Base-by-base conservation (phyloP, 768 basidiomycete species). In the Macrolepiota fuliginosa region DNA sequence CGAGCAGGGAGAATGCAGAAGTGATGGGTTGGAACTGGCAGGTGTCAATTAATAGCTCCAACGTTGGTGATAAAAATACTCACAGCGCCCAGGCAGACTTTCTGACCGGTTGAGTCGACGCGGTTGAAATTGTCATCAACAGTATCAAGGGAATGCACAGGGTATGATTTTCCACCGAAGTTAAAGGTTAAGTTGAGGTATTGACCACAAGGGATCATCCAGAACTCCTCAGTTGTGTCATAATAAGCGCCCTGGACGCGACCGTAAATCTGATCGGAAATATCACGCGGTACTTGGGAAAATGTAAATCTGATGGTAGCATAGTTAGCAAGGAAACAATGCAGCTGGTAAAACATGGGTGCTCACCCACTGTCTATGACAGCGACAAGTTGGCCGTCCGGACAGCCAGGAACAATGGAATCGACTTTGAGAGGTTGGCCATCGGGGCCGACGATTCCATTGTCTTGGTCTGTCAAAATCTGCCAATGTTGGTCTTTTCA, bases 1-100 rank as follows among this genome's bases (percentile, higher is more conserved):
- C 88, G 27, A 90, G 81, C 45, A 91, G 64, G 76, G 88, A 87
- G 74, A 92, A 91, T 4, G 90, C 89, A 3, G 86, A 83, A 13
- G 90, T 90, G 64, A 92, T 90, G 1, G 91, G 91, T 79, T 93
- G 91, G 79, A 91, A 93, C 84, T 91, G 65, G 29, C 39, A 61
- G 24, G n/a, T 72, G 42, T 57, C 29, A 47, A 51, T 69, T 61
- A 32, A 62, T 40, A 45, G 52, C 45, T 27, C 27, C 12, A 40
- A 45, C 17, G 15, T 22, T 32, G 6, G 19, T 32, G 24, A 29
- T 25, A 49, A 45, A 27, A 56, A 27, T 32, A 80, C 87, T 70
- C 69, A 91, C 89, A 54, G 88, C 77, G 15, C 90, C 89, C 54
- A 86, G 75, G 68, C 89, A 91, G 0, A 66, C 56, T 56, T 63